Base-by-base conservation (phyloP, 208 protist genomes). In the Acanthamoeba royreba region DNA sequence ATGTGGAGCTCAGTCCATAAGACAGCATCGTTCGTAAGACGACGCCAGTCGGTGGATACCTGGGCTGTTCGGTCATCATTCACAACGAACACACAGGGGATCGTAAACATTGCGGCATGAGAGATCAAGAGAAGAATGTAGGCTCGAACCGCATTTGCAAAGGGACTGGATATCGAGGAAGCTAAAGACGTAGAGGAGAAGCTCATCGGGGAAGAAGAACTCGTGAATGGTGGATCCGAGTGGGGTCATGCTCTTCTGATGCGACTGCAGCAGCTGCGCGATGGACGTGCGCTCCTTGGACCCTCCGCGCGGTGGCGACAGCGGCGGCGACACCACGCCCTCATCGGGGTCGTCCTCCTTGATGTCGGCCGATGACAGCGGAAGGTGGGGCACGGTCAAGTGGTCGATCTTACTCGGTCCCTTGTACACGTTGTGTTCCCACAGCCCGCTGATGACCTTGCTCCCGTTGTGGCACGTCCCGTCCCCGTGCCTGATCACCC, bases 161-260 rank as follows among this genome's bases (percentile, higher is more conserved):
- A 92, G 63, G 61, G 87, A 92, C 58, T 79, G 58, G n/a, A 92
- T 92, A 42, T 92, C 87, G n/a, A 92, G 61, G 58, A 92, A 92
- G 61, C 87, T 92, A 22, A 79, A 92, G 43, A 69, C 42, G 87
- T 92, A 92, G 43, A 92, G 38, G 58, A 92, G 87, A 1, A 92
- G 87, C 87, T 92, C 87, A 33, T 92, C 87, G 43, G 87, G 87
- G 33, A 92, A 92, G 87, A 79, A 92, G 87, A 79, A 69, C 42
- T 69, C 52, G 46, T 58, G 87, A 17, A 79, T 79, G 87, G 52
- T 92, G 58, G 58, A 79, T 7, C 87, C 87, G 4, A 92, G 87
- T 11, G 58, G 87, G 42, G 86, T 53, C 86, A 92, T 92, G 86
- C 86, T 92, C 58, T 92, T 66, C 5, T 77, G 55, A 55, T 35